Conservation (phyloP, 2,329 filamentous ascomycete genomes). For the Ceratocystis cubensis region DNA sequence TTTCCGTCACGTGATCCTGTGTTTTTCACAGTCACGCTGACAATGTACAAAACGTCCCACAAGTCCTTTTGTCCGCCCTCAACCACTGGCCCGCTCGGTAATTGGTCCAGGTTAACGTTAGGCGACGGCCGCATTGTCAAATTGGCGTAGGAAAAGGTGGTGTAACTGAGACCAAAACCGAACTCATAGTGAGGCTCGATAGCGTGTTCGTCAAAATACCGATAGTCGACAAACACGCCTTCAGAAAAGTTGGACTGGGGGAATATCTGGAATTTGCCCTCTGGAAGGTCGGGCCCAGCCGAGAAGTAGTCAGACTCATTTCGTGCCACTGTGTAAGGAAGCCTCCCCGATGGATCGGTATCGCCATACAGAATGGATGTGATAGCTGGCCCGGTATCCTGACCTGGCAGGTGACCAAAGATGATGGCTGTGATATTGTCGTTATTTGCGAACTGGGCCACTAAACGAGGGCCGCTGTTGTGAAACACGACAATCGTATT, state of each 20-base stretch:
- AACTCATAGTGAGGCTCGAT: slow-evolving; percentile 43
- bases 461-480: slow-evolving; percentile 47
- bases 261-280: slow-evolving; percentile 39
- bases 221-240: slow-evolving; percentile 42
- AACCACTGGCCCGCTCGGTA: slow-evolving; percentile 31
- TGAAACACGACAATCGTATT: slow-evolving; percentile 55
- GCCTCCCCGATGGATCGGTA: slow-evolving; percentile 42
- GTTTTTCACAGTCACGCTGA: slow-evolving; percentile 33
- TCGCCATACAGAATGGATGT: slow-evolving; percentile 47
- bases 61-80: slow-evolving; percentile 37
- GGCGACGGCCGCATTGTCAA: slow-evolving; percentile 29
- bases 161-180: slow-evolving; percentile 45
- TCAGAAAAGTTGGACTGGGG: slow-evolving; percentile 42
- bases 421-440: slow-evolving; percentile 52
- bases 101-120: slow-evolving; percentile 27
- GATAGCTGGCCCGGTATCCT: slow-evolving; percentile 46
- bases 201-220: slow-evolving; percentile 38
- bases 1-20: slow-evolving; percentile 33
- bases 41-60: slow-evolving; percentile 35
- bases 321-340: slow-evolving; percentile 50
- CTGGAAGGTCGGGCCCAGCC: slow-evolving; percentile 40
- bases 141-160: slow-evolving; percentile 38
- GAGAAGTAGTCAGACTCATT: slow-evolving; percentile 44
- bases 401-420: slow-evolving; percentile 52
- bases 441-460: slow-evolving; percentile 50